Evolutionary conservation across 108 stramenopile species (phyloP).

Genomic region (Cyclotella sp.): DNA sequence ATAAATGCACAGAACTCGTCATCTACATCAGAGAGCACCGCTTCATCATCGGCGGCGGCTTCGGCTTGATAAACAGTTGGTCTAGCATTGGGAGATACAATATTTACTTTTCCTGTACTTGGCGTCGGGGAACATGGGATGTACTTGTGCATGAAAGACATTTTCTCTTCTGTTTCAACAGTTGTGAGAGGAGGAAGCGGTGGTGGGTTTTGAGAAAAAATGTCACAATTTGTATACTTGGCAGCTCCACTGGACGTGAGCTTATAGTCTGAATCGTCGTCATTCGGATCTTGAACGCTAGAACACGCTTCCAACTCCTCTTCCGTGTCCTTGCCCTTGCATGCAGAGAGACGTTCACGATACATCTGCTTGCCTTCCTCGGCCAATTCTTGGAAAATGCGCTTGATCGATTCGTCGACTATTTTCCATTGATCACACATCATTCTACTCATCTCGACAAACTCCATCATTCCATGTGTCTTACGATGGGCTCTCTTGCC

Average conservation of each 20-base stretch:
- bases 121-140: background rate
- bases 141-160: background rate
- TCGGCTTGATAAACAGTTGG: background rate
- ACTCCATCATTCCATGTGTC: slow-evolving; percentile 14
- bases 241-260: background rate
- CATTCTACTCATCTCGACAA: slow-evolving; percentile 15
- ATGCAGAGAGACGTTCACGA: background rate
- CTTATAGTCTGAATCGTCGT: background rate
- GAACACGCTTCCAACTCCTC: background rate
- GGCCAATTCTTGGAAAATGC: background rate
- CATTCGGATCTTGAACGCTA: background rate
- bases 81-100: background rate
- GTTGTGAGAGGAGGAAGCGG: background rate
- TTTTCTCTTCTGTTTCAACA: background rate
- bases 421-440: slow-evolving; percentile 2
- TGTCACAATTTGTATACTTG: no score
- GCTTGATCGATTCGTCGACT: background rate
- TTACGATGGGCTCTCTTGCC: slow-evolving; percentile 15
- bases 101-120: background rate
- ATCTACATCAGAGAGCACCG: background rate
- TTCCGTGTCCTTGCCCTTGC: background rate
- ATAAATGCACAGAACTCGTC: slow-evolving; percentile 3
- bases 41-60: background rate
- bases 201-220: background rate
- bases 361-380: background rate